A percentile compares a stretch with the other conserved stretches of the same genome.
phyloP scores from a whole-genome alignment of 108 stramenopile genomes.

The Conticribra weissflogii region DNA sequence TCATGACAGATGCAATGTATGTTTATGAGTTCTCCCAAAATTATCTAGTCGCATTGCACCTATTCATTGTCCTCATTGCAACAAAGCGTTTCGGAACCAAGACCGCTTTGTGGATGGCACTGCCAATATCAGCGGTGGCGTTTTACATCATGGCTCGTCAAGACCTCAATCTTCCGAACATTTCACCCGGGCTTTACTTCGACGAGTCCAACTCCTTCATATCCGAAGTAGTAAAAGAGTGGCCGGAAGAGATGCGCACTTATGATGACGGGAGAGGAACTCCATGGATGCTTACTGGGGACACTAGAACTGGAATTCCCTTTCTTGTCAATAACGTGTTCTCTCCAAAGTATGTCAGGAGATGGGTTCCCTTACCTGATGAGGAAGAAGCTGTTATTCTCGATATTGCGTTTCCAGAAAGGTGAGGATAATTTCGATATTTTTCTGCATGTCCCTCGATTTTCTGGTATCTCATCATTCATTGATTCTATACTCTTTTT shows the following conservation, averaged over 20 bases:
- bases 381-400: constrained; percentile 76
- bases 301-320: constrained; percentile 76
- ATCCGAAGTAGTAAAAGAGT: constrained; percentile 47
- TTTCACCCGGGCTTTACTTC: constrained; percentile 72
- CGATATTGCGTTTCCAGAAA: constrained; percentile 74
- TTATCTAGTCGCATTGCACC: constrained; percentile 40
- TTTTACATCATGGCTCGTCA: constrained; percentile 23
- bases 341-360: constrained; percentile 41
- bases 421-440: too few species aligned
- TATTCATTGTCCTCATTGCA: constrained; percentile 21
- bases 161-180: constrained; percentile 37
- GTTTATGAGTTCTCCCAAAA: constrained; percentile 55
- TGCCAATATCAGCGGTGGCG: constrained; percentile 22
- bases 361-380: constrained; percentile 57
- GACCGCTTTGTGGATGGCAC: constrained; percentile 30
- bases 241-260: constrained; percentile 56
- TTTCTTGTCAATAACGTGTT: constrained; percentile 60
- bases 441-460: neutral
- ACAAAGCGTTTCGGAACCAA: constrained; percentile 40
- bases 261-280: constrained; percentile 63
- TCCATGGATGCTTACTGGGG: constrained; percentile 80
- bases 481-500: neutral
- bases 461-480: neutral
- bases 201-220: constrained; percentile 52
- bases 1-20: constrained; percentile 79